Percentiles rank a stretch among this genome's conserved stretches.
phyloP scores from a whole-genome alignment of 306 rosid species.

The Sesbania bispinosa region DNA sequence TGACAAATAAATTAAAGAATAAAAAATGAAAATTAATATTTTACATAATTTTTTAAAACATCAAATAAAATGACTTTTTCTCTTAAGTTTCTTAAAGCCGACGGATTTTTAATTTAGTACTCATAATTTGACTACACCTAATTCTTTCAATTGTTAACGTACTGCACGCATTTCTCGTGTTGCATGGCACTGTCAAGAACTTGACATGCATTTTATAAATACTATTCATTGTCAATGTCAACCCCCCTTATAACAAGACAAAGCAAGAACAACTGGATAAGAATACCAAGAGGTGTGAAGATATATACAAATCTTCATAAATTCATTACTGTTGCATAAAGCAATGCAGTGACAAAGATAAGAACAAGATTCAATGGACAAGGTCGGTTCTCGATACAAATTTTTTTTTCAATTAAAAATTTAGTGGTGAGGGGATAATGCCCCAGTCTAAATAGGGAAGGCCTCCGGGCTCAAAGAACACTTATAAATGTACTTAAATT shows the following conservation, averaged over 20 bases:
- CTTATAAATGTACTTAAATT: no score
- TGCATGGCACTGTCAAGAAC: not conserved
- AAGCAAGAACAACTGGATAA: constrained; percentile 11
- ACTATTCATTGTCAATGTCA: not conserved
- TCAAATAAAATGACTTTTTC: not conserved
- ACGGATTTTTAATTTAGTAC: not conserved
- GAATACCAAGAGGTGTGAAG: not conserved
- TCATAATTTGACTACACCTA: not conserved
- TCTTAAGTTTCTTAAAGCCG: not conserved
- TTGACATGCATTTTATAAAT: not conserved
- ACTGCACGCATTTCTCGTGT: not conserved
- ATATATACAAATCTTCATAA: not conserved
- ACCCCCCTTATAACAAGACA: not conserved
- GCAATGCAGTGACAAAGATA: constrained; percentile 10
- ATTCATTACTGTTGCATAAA: not conserved
- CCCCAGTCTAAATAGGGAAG: no score
- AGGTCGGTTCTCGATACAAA: no score
- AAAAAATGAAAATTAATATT: not conserved
- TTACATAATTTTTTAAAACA: not conserved
- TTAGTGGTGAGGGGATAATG: no score
- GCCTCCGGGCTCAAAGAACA: no score
- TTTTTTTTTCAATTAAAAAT: no score
- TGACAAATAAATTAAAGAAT: no score
- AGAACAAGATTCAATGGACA: constrained; percentile 3
- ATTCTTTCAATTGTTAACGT: no score